Base-by-base conservation (phyloP, 768 basidiomycete genomes). In the Suillus variegatus region DNA sequence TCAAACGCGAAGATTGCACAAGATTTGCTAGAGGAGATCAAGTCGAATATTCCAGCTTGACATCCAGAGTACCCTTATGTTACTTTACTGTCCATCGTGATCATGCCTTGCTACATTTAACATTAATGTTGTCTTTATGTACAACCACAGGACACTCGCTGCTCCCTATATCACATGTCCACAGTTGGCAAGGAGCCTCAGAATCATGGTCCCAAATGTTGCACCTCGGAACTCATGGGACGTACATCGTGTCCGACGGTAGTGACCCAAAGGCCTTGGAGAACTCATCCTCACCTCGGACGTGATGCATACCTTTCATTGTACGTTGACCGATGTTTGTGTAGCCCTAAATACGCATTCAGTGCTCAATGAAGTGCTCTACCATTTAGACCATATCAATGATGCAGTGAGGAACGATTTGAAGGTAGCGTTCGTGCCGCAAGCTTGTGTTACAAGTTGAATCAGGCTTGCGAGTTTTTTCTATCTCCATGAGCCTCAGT, bases 1-100 rank as follows among this genome's bases (percentile, higher is more conserved):
- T 78, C 86, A 51, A 91, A 82, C 72, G 85, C 88, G 49, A 91
- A 90, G 78, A 85, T 91, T 66, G 90, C 90, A 9, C 80, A 84
- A 67, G 90, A 91, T 55, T 80, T 93, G 43, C 75, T 91, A 66
- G 86, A 89, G 63, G 81, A 82, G 69, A 81, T 83, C 71, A 78
- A 78, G 44, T 74, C 80, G 65, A 77, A 82, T 70, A 82, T 82
- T 64, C 82, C 82, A 18, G 47, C 63, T 43, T 77, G 70, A 75
- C 60, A 51, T 41, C 56, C 7, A 64, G 38, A 40, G 41, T 62
- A 64, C 65, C 46, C 56, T 64, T 65, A 46, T 60, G 46, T 47
- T 63, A 65, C 66, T n/a, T 65, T 68, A 43, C 58, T 60, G 72
- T 66, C 65, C 66, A 58, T 67, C 66, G 65, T 68, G 52, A 63